Base-by-base conservation (phyloP, 306 rosid species). In the Quercus rubra region DNA sequence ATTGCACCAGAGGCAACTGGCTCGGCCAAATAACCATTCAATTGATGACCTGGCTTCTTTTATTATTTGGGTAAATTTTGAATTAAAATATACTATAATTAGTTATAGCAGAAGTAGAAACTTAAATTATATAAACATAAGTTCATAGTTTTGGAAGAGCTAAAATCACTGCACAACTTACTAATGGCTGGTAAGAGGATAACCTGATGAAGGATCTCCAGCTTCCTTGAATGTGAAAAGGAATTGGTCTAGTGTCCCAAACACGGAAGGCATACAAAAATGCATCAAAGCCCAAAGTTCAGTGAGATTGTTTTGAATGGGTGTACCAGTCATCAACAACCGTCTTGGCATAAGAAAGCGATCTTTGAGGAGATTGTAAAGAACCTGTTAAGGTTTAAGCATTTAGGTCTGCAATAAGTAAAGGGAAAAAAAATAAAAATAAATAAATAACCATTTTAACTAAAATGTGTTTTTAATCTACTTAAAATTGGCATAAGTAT, bases 281-380 rank as follows among this genome's bases (percentile, higher is more conserved):
- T 87, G 78, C 92, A 91, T 81, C 89, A 94, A 83, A 3, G 99
- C 92, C 99, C 99, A 94, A 70, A 94, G 89, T 88, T 94, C 99
- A 69, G 90, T 83, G 56, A 94, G 93, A 78, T 89, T 90, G 85
- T 94, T 94, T 83, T 94, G 97, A 77, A 94, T 90, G 75, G 99
- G 99, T 13, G 99, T 94, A 69, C 99, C 99, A 74, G 97, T 94
- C 93, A 94, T 88, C 91, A 94, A 76, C 87, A 94, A 84, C 64
- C 95, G 88, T 80, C 99, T 87, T 28, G 99, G 99, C 70, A 92
- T 91, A 77, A 94, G 83, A 86, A 90, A 94, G 73, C 77, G 75
- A 74, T 92, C 95, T 83, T 82, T 86, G 78, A 94, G 97, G 82
- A 91, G 90, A 77, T 73, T 89, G 77, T 90, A 92, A 54, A 94